Base-by-base conservation (phyloP, 495 filamentous ascomycete species). In the Aspergillus baeticus region DNA sequence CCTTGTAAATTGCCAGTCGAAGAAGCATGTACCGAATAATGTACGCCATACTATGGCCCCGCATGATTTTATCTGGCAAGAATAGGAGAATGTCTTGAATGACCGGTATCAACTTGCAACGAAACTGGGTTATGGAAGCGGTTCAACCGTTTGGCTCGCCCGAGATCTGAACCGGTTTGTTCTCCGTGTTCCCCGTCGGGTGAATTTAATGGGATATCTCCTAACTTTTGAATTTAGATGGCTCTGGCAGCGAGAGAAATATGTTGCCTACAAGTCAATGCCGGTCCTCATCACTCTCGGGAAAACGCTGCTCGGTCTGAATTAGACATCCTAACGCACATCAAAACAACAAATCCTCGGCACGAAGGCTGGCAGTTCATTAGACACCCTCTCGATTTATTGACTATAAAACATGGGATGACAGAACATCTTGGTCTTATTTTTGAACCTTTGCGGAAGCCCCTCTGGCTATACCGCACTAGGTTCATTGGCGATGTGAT, bases 291-390 rank as follows among this genome's bases (percentile, higher is more conserved):
- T 50, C 42, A 49, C 44, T 51, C 55, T 18, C 51, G 54, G 33
- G 37, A 54, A 44, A 53, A 53, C 29, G 58, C 68, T 39, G 53
- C 55, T 43, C 47, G 61, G 33, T 38, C 42, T 17, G 64, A 69
- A 35, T 45, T 68, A 11, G 51, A 55, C 2, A 61, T 62, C 29
- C 34, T 63, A 4, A 42, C 41, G 8, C 49, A 56, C 47, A 61
- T 69, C 20, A 36, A 56, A 14, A 54, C 37, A 34, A 34, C 58
- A 23, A 63, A 67, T 45, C 62, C 38, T 84, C 91, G 71, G 87
- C 59, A 65, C 33, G 44, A 62, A 26, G 60, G 59, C 1, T 60
- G 60, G 20, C 21, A 13, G 3, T 68, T 71, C 46, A 48, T 75
- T 34, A 45, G 58, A 38, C 34, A 61, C 11, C 60, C 71, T 11